Conservation (phyloP, 108 stramenopile species). For the Stephanodiscus minutulus region DNA sequence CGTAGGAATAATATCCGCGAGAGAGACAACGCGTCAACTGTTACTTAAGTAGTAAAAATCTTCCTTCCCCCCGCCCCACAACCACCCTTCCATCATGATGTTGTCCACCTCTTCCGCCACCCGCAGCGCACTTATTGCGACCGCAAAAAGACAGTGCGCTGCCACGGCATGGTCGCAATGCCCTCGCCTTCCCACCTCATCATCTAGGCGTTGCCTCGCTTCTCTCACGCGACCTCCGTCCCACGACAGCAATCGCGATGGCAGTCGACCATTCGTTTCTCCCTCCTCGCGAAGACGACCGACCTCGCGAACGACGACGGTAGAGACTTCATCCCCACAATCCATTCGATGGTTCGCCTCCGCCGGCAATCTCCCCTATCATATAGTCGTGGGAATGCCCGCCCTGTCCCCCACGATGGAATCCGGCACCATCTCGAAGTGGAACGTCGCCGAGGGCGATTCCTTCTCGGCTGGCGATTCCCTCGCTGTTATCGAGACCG, state of each 20-base stretch:
- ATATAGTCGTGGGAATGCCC: conserved; percentile 92
- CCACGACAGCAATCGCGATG: neutral
- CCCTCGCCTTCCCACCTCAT: neutral
- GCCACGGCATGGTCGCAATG: neutral
- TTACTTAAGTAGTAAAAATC: no score
- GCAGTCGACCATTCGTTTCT: neutral
- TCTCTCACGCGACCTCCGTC: conserved; percentile 7
- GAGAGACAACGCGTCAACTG: no score
- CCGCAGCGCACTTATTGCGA: conserved; percentile 9
- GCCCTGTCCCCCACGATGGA: conserved; percentile 96
- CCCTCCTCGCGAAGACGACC: neutral
- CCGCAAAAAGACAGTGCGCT: conserved; percentile 3
- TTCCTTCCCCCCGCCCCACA: no score
- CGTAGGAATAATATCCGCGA: no score
- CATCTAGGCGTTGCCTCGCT: conserved; percentile 15
- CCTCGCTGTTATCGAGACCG: conserved; percentile 96
- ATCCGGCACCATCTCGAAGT: conserved; percentile 85
- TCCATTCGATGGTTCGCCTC: conserved; percentile 29
- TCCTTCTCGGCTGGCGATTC: conserved; percentile 90
- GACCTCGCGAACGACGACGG: conserved; percentile 1
- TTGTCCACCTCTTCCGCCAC: conserved; percentile 11
- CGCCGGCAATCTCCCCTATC: conserved; percentile 68
- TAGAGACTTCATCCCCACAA: conserved; percentile 14
- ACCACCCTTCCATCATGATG: neutral
- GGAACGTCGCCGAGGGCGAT: conserved; percentile 88